Percentiles rank a stretch among this genome's conserved stretches.
phyloP scores from a whole-genome alignment of 257 asterid genomes.

The Echium plantagineum region DNA sequence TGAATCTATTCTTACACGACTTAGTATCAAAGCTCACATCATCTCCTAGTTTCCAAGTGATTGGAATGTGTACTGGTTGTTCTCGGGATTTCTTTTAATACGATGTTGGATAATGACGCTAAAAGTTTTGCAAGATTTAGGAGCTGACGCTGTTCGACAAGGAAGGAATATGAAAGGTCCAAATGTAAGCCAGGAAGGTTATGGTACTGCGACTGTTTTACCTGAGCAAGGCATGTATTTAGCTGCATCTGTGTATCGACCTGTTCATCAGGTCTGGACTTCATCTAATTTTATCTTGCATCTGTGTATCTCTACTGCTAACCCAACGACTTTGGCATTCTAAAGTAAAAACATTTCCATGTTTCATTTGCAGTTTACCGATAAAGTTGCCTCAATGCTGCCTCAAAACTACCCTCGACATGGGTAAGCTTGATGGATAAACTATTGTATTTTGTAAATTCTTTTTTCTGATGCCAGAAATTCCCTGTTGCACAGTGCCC shows the following conservation, averaged over 20 bases:
- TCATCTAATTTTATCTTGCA: neutral
- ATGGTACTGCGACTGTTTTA: slow-evolving; percentile 82
- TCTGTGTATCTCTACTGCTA: neutral
- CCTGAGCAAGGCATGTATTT: slow-evolving; percentile 97
- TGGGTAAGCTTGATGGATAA: slow-evolving; percentile 48
- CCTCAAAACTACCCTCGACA: slow-evolving; percentile 89
- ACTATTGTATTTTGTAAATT: neutral
- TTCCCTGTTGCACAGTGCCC: neutral
- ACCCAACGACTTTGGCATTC: neutral
- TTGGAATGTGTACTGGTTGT: too few relatives aligned
- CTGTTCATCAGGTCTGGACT: slow-evolving; percentile 77
- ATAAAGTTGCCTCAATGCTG: slow-evolving; percentile 86
- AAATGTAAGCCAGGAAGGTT: slow-evolving; percentile 91
- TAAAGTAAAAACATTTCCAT: slow-evolving; percentile 5
- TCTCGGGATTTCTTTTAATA: too few relatives aligned
- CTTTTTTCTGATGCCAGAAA: neutral
- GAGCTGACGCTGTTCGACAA: slow-evolving; percentile 66
- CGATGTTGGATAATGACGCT: neutral
- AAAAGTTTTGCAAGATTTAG: slow-evolving; percentile 20
- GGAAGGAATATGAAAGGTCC: slow-evolving; percentile 86
- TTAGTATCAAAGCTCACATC: too few relatives aligned
- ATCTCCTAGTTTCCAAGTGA: too few relatives aligned
- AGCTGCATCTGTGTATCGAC: slow-evolving; percentile 93
- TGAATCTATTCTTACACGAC: too few relatives aligned
- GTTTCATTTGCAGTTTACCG: slow-evolving; percentile 63